Evolutionary conservation across 805 yeast genomes (phyloP), one percentile per base, ranked within the genome.

Genomic region (Metschnikowia shivogae): DNA sequence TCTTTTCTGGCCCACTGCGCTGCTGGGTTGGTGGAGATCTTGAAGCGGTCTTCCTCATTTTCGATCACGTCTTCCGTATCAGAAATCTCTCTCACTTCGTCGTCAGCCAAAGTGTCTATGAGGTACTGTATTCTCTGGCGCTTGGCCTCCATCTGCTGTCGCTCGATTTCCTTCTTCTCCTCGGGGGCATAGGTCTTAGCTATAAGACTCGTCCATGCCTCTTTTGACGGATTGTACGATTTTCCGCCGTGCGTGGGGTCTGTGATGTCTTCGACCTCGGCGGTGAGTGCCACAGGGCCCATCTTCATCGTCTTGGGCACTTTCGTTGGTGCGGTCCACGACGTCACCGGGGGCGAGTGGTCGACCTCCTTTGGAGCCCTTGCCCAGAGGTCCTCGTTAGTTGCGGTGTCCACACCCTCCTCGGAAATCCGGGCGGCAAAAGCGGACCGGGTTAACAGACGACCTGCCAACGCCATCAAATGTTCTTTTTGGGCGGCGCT

Each of bases 191-290:
- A 83, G 64, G 89, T 97, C 43, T 73, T 69, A 43, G 78, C 70
- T 42, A 93, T 78, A 54, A 90, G 73, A 14, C 64, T 65, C 55
- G 81, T 80, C 99, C 99, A 93, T 24, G 86, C 80, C 45, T 83
- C 85, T 52, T 82, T 71, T 10, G 92, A 76, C 22, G 99, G 99
- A 61, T 93, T 93, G 61, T 89, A 93, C 2, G 98, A 90, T 62
- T 85, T 86, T 44, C 98, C 98, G 1, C 84, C 93, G 56, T 84
- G 83, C 10, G 96, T 89, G 14, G 27, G 20, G 34, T 29, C 34
- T 3, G 81, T 34, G 34, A 37, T 41, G 34, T 58, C 56, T 8
- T 59, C 55, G 11, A 52, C 45, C 1, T 54, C 63, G 14, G 73
- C 81, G 38, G 67, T 74, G 13, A 87, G 77, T 34, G 56, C 56